These are phyloP conservation scores for Cucumis sativus DNA, from an alignment of 306 rosid species.

Conservation along the genomic window Cucumber_9930_V3 NC_026661.2:16810001-16810500, in stretches of 20 bases:
- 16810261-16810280: constrained; percentile 58
- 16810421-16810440: constrained; percentile 52
- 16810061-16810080: constrained; percentile 81
- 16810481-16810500: constrained; percentile 19
- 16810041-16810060: constrained; percentile 78
- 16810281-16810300: constrained; percentile 59
- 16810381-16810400: constrained; percentile 58
- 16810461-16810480: constrained; percentile 30
- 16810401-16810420: constrained; percentile 50
- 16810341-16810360: constrained; percentile 71
- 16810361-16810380: constrained; percentile 75
- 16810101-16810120: constrained; percentile 81
- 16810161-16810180: constrained; percentile 68
- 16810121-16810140: constrained; percentile 83
- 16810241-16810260: constrained; percentile 85
- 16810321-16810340: constrained; percentile 53
- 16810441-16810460: constrained; percentile 36
- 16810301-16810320: constrained; percentile 55
- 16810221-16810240: constrained; percentile 66
- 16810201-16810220: constrained; percentile 68
- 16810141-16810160: constrained; percentile 71
- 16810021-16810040: constrained; percentile 77
- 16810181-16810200: constrained; percentile 75
- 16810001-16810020: constrained; percentile 96
- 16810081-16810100: constrained; percentile 70